Evolutionary conservation across 2,329 filamentous ascomycete species (phyloP), one percentile per base, ranked within the genome.

Genomic region (Colletotrichum endophyticum): DNA sequence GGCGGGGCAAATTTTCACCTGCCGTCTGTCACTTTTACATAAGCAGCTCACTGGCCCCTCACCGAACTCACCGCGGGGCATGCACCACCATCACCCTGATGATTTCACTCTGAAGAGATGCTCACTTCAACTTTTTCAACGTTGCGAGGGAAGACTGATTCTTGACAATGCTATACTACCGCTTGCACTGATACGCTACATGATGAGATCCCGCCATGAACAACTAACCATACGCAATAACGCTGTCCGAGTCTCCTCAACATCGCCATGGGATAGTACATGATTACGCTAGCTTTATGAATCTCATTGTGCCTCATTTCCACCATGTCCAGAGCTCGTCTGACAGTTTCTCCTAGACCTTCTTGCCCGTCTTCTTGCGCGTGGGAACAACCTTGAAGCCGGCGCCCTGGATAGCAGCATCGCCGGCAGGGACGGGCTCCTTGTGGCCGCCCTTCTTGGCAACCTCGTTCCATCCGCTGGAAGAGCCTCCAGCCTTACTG

Each of bases 311-410:
- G 19, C 32, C 53, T 53, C 49, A 22, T 22, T 25, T n/a, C 16
- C 27, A 25, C 59, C 30, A 19, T n/a, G 22, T 30, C 27, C 34
- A n/a, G 19, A n/a, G 9, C 8, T n/a, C 11, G 13, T 15, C n/a
- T 19, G n/a, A 8, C 11, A 13, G 6, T 13, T 15, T 19, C 7
- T 27, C 79, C 82, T 87, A 93, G 56, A 59, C 68, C 89, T 94
- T 95, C 89, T 94, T 94, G 83, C 94, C 92, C 80, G 90, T 93
- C 91, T 98, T 98, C 92, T 98, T 99, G 85, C 97, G 96, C 78
- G 93, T 91, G 16, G 95, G 92, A 13, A 99, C 96, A 70, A 99
- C 95, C 89, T 97, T 97, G 88, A 98, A 99, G 66, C 91, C 92
- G 12, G 93, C 90, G 28, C 89, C 91, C 59, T 87, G 83, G n/a